These are phyloP conservation scores for Mortierella sp. DNA, from an alignment of 371 early-diverging fungal genomes.

Conservation along the genomic window DNA sequence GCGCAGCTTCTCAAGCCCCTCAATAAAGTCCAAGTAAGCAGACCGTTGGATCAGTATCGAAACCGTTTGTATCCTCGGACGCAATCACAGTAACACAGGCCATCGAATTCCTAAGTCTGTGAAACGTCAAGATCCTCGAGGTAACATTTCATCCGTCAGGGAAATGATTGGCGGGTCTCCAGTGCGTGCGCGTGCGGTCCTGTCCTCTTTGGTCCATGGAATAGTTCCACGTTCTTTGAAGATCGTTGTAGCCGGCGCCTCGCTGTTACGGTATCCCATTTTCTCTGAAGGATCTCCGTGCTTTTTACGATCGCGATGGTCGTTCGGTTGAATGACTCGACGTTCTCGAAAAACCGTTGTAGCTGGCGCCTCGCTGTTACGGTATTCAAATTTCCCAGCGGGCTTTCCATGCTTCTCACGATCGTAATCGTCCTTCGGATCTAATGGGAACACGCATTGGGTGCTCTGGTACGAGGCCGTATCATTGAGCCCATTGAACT, in stretches of 20 bases:
- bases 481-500: conserved; percentile 14
- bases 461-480: conserved; percentile 26
- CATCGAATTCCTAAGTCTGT: conserved; percentile 11
- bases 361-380: too few species aligned
- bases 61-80: conserved; percentile 18
- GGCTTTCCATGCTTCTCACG: background rate
- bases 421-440: background rate
- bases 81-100: conserved; percentile 42
- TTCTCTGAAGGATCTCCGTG: too few species aligned
- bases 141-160: conserved; percentile 16
- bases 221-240: conserved; percentile 7
- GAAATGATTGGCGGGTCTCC: background rate
- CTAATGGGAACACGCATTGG: conserved; percentile 23
- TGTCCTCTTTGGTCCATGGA: too few species aligned
- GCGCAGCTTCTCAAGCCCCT: conserved; percentile 28
- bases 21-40: conserved; percentile 22
- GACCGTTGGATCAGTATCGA: conserved; percentile 7
- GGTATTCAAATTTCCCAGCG: too few species aligned
- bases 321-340: too few species aligned
- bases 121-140: conserved; percentile 26
- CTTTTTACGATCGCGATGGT: too few species aligned
- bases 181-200: too few species aligned
- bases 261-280: too few species aligned
- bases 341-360: too few species aligned
- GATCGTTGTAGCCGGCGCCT: conserved; percentile 5